Percentiles rank a stretch among this genome's conserved stretches.
Conservation (phyloP, 306 rosid species). For the Mimosa pudica region DNA sequence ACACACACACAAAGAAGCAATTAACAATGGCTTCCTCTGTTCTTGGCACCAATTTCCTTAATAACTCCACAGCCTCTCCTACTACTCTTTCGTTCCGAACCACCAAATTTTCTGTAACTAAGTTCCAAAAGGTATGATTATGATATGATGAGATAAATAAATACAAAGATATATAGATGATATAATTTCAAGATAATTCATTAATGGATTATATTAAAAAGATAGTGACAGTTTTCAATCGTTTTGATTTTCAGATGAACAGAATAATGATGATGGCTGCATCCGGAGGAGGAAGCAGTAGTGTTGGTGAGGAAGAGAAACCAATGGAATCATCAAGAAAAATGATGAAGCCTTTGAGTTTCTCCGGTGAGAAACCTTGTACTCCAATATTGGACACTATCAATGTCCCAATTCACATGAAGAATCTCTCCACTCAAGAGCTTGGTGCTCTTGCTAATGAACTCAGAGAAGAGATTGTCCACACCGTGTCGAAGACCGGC, state of each 20-base stretch:
- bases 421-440: constrained; percentile 57
- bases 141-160: not conserved
- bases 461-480: constrained; percentile 60
- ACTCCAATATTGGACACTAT: constrained; percentile 66
- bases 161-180: no score
- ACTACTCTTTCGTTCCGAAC: constrained; percentile 5
- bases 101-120: constrained; percentile 6
- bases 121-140: constrained; percentile 33
- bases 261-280: constrained; percentile 7
- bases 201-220: not conserved
- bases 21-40: constrained; percentile 45
- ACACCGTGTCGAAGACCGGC: constrained; percentile 52
- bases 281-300: not conserved
- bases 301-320: constrained; percentile 16
- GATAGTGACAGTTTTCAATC: not conserved
- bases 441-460: constrained; percentile 57
- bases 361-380: constrained; percentile 63
- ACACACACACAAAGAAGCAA: not conserved
- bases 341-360: constrained; percentile 34
- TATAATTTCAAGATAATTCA: not conserved
- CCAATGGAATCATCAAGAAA: not conserved
- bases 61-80: not conserved
- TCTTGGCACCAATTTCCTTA: constrained; percentile 42
- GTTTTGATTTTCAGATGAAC: constrained; percentile 39
- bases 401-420: constrained; percentile 61